These are phyloP conservation scores for Pseudomonodictys pantanalensis DNA, from an alignment of 495 filamentous ascomycete species.

Conservation along the genomic window DNA sequence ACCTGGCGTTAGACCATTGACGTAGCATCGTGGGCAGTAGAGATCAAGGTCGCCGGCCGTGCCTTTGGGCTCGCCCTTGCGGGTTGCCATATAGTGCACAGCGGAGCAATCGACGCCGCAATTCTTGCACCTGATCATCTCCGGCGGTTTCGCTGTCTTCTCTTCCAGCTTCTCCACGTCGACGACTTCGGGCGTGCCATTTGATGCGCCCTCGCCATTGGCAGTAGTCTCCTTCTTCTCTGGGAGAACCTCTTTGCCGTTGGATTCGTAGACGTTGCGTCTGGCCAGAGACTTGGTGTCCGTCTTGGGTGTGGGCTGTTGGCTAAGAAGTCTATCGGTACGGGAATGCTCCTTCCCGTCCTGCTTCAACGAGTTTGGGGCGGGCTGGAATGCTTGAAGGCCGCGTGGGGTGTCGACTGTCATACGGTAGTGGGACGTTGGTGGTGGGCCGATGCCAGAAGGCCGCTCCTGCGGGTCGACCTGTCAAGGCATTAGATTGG, in stretches of 20 bases:
- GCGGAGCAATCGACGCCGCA: conserved; percentile 93
- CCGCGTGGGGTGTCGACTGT: conserved; percentile 93
- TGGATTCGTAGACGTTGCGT: conserved; percentile 92
- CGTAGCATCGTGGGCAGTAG: conserved; percentile 83
- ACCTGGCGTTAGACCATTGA: conserved; percentile 73
- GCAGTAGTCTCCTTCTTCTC: conserved; percentile 54
- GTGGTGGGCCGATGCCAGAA: conserved; percentile 92
- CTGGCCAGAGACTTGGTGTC: conserved; percentile 86
- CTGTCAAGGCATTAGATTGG: conserved; percentile 48
- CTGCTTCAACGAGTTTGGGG: conserved; percentile 68
- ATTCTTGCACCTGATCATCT: conserved; percentile 76
- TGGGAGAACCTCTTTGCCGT: conserved; percentile 71
- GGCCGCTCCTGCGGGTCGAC: conserved; percentile 93
- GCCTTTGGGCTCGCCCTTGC: conserved; percentile 51
- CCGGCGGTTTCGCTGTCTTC: conserved; percentile 59
- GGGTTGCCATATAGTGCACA: conserved; percentile 76
- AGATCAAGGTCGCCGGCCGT: conserved; percentile 69
- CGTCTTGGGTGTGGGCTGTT: conserved; percentile 65
- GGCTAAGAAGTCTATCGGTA: conserved; percentile 72
- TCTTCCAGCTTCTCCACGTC: conserved; percentile 60
- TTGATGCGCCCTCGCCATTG: conserved; percentile 68
- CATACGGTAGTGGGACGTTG: conserved; percentile 94
- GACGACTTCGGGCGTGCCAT: conserved; percentile 50
- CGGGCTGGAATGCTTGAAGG: conserved; percentile 90
- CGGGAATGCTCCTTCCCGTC: conserved; percentile 67